Percentiles rank a stretch among this genome's conserved stretches.
phyloP scores from a whole-genome alignment of 352 stramenopile species.

The Salisapilia sapeloensis region DNA sequence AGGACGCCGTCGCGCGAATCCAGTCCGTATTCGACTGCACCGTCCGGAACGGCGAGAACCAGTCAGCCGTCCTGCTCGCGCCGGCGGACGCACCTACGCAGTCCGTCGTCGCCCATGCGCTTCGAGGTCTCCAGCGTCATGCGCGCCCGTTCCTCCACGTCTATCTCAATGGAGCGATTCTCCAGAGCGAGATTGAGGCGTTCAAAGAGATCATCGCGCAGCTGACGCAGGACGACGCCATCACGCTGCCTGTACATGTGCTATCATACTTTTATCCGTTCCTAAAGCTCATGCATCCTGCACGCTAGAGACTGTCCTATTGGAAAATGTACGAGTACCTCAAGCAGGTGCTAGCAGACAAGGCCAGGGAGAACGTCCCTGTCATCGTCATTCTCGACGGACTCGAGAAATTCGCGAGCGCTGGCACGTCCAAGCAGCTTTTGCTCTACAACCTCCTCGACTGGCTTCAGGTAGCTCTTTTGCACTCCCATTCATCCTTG shows the following conservation, averaged over 20 bases:
- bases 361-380: conserved; percentile 21
- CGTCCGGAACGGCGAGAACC: conserved; percentile 49
- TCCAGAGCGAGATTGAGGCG: conserved; percentile 71
- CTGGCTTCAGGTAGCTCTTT: conserved; percentile 37
- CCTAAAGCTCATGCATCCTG: conserved; percentile 1
- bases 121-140: conserved; percentile 23
- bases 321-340: conserved; percentile 78
- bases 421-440: conserved; percentile 55
- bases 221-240: conserved; percentile 23
- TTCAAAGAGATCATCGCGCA: conserved; percentile 72
- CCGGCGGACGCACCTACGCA: conserved; percentile 24
- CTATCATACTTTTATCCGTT: background rate
- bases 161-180: conserved; percentile 58
- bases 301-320: conserved; percentile 32
- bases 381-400: conserved; percentile 59
- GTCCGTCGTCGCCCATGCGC: conserved; percentile 24
- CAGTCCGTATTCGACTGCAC: conserved; percentile 55
- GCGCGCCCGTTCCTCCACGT: conserved; percentile 32
- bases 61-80: conserved; percentile 59
- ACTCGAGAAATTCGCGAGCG: conserved; percentile 56
- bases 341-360: conserved; percentile 35
- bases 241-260: conserved; percentile 37
- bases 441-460: conserved; percentile 76
- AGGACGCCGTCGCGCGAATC: conserved; percentile 15
- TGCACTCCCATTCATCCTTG: background rate